phyloP scores from a whole-genome alignment of 371 early-diverging fungal species.

The Sporodiniella umbellata region DNA sequence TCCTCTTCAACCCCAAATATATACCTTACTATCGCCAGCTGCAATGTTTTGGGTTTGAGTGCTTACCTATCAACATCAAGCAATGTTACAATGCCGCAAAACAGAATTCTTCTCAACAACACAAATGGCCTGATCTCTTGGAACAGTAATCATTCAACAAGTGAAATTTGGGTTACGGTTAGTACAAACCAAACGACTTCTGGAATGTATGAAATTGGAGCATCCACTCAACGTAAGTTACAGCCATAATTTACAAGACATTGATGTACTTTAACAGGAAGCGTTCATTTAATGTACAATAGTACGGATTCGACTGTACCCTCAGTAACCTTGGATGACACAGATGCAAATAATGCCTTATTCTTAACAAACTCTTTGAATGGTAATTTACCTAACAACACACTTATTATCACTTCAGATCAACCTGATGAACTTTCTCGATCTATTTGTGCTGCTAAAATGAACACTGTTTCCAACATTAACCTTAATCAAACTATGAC shows the following conservation, averaged over 20 bases:
- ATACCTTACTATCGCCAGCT: slow-evolving; percentile 30
- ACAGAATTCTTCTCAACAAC: slow-evolving; percentile 26
- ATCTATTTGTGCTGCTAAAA: slow-evolving; percentile 50
- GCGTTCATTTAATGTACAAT: slow-evolving; percentile 24
- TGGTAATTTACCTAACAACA: slow-evolving; percentile 31
- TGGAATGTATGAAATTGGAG: slow-evolving; percentile 50
- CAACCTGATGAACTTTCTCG: slow-evolving; percentile 36
- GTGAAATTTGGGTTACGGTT: slow-evolving; percentile 42
- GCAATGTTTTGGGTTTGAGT: slow-evolving; percentile 33
- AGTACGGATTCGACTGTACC: slow-evolving; percentile 18
- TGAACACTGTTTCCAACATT: slow-evolving; percentile 26
- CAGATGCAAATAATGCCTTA: slow-evolving; percentile 50
- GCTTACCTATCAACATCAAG: slow-evolving; percentile 42
- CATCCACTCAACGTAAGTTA: slow-evolving; percentile 48
- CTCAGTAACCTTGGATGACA: slow-evolving; percentile 51
- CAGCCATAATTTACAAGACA: background rate
- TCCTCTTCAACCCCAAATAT: slow-evolving; percentile 14
- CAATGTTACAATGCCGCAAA: slow-evolving; percentile 40
- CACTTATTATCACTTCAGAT: slow-evolving; percentile 32
- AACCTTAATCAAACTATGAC: slow-evolving; percentile 32
- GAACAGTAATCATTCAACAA: slow-evolving; percentile 16
- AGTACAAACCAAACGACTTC: slow-evolving; percentile 5
- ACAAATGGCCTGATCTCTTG: slow-evolving; percentile 33
- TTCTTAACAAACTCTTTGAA: slow-evolving; percentile 41
- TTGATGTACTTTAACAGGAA: slow-evolving; percentile 12